Evolutionary conservation across 208 protist genomes (phyloP).

Genomic region (Trypanosoma theileri): DNA sequence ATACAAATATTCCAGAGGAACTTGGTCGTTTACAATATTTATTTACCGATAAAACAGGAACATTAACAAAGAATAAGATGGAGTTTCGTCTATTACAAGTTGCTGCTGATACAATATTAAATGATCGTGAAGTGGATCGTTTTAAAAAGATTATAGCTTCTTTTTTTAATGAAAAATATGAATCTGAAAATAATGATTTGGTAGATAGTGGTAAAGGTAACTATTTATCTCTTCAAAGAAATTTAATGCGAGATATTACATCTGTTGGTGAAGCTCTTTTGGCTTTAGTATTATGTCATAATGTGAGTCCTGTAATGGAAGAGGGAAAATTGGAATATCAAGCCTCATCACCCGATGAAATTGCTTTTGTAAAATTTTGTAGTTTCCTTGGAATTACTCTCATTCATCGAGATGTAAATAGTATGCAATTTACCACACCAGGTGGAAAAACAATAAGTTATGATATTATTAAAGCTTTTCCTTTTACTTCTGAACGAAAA

Average conservation of each 20-base stretch:
- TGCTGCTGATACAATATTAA: conserved; percentile 43
- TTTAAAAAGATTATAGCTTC: conserved; percentile 35
- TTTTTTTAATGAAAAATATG: conserved; percentile 44
- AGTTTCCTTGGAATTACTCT: conserved; percentile 74
- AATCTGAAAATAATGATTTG: neutral
- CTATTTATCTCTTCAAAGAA: conserved; percentile 11
- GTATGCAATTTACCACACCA: conserved; percentile 57
- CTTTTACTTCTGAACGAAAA: conserved; percentile 98
- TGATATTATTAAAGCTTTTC: conserved; percentile 96
- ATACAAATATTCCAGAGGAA: conserved; percentile 97
- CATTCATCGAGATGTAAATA: conserved; percentile 42
- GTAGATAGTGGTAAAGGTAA: conserved; percentile 1
- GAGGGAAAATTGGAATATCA: conserved; percentile 73
- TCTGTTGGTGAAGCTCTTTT: conserved; percentile 75
- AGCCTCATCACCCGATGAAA: conserved; percentile 94
- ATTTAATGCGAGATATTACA: conserved; percentile 38
- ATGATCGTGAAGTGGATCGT: conserved; percentile 48
- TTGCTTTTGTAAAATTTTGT: conserved; percentile 95
- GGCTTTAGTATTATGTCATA: conserved; percentile 95
- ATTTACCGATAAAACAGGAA: conserved; percentile 99
- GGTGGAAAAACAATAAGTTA: conserved; percentile 45
- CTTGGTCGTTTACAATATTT: conserved; percentile 97
- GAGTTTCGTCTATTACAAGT: conserved; percentile 72
- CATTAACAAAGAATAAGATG: conserved; percentile 98
- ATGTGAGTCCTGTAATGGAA: conserved; percentile 95